Conservation (phyloP, 2,329 filamentous ascomycete species). For the Lecanoromycetidae sp. region DNA sequence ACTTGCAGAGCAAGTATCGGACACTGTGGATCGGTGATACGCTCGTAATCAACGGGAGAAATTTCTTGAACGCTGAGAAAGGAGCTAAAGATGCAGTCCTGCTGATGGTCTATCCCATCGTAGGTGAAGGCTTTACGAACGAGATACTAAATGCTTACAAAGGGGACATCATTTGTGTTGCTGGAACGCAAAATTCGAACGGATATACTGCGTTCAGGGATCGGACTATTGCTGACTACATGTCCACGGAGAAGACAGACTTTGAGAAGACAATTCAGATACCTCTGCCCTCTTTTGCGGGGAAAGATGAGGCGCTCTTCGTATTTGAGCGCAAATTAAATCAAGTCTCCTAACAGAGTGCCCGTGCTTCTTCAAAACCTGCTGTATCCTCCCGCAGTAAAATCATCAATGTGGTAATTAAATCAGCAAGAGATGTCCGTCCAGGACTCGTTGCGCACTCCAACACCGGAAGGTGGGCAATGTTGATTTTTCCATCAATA, state of each 20-base stretch:
- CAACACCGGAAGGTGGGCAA: no score
- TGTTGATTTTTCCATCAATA: no score
- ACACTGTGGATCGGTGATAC: conserved; percentile 59
- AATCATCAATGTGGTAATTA: not conserved
- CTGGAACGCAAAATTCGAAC: conserved; percentile 62
- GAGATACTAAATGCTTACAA: conserved; percentile 48
- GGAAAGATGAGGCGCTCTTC: conserved; percentile 64
- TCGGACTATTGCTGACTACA: conserved; percentile 54
- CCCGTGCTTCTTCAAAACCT: not conserved
- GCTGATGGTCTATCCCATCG: conserved; percentile 61
- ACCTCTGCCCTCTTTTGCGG: conserved; percentile 60
- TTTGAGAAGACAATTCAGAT: conserved; percentile 54
- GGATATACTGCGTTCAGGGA: conserved; percentile 59
- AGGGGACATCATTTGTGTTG: conserved; percentile 56
- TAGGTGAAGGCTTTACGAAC: conserved; percentile 54
- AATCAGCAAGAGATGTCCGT: conserved; percentile 4
- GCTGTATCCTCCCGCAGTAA: not conserved
- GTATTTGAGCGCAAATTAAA: conserved; percentile 41
- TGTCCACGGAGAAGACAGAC: conserved; percentile 42
- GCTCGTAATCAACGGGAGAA: conserved; percentile 45
- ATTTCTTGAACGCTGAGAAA: conserved; percentile 42
- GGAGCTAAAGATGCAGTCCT: conserved; percentile 47
- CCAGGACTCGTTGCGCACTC: no score
- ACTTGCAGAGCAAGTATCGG: conserved; percentile 54
- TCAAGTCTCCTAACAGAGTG: not conserved